A percentile compares a stretch with the other conserved stretches of the same genome.
phyloP scores from a whole-genome alignment of 106 monocot species.

The Dendrobium officinale region DNA sequence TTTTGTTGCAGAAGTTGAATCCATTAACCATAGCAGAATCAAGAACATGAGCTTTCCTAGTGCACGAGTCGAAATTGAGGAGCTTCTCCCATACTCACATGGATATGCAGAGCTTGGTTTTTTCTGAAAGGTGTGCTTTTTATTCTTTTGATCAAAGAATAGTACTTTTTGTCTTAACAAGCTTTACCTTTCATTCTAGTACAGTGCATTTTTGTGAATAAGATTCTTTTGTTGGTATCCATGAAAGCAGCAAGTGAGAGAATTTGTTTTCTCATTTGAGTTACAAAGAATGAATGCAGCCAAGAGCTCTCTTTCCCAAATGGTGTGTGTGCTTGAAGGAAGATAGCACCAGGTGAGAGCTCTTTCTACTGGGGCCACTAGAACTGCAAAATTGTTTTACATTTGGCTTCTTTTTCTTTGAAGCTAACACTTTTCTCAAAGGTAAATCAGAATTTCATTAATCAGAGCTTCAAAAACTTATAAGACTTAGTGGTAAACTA shows the following conservation, averaged over 20 bases:
- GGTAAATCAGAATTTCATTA: background rate
- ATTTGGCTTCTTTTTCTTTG: constrained; percentile 1
- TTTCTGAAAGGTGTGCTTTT: constrained; percentile 9
- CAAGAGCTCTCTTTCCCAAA: constrained; percentile 12
- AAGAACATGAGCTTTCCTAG: constrained; percentile 35
- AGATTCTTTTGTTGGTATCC: constrained; percentile 9
- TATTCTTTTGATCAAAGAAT: background rate
- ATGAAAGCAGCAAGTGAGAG: background rate
- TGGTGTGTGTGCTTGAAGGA: constrained; percentile 1
- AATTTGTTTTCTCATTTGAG: background rate
- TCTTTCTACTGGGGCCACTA: background rate
- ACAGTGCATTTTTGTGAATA: background rate
- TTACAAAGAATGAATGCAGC: constrained; percentile 1
- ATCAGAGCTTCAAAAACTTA: background rate
- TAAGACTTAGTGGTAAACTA: too few relatives aligned
- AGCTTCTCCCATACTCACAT: constrained; percentile 49
- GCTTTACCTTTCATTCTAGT: background rate
- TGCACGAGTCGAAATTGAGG: constrained; percentile 59
- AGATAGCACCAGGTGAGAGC: background rate
- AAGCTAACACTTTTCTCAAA: background rate
- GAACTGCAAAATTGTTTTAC: background rate
- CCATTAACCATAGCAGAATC: constrained; percentile 26
- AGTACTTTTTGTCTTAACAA: constrained; percentile 7
- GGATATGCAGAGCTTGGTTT: constrained; percentile 39
- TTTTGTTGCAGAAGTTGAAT: constrained; percentile 56